Percentiles rank a stretch among this genome's conserved stretches.
phyloP scores from a whole-genome alignment of 1,284 basidiomycete genomes.

The Heterobasidion annosum region DNA sequence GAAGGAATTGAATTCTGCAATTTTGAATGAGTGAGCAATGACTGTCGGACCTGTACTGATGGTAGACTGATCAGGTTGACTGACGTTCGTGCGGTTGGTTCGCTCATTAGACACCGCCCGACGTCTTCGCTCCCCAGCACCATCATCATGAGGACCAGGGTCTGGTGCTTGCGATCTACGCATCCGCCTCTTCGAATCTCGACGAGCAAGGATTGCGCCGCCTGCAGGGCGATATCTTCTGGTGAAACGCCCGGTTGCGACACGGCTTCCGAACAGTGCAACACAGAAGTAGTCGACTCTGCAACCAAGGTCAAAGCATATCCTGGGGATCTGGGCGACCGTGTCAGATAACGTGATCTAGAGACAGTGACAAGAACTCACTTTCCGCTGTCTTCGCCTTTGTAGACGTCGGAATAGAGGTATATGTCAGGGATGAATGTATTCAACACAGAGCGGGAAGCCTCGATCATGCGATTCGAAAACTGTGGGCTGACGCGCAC shows the following conservation, averaged over 20 bases:
- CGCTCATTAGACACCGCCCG: conserved; percentile 79
- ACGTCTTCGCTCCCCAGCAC: conserved; percentile 95
- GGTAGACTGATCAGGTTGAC: conserved; percentile 22
- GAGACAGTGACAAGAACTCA: conserved; percentile 26
- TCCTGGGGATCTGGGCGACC: conserved; percentile 73
- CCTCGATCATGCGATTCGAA: conserved; percentile 95
- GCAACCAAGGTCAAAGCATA: conserved; percentile 89
- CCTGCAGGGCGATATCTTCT: conserved; percentile 84
- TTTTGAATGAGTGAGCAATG: conserved; percentile 1
- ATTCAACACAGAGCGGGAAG: conserved; percentile 86
- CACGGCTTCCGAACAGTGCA: conserved; percentile 83
- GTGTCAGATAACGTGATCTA: not conserved
- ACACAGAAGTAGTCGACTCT: conserved; percentile 85
- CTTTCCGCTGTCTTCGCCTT: conserved; percentile 96
- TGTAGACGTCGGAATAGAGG: conserved; percentile 97
- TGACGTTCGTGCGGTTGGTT: conserved; percentile 76
- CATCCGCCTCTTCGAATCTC: conserved; percentile 85
- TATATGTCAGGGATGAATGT: conserved; percentile 98
- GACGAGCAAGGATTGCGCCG: conserved; percentile 69
- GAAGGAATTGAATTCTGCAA: conserved; percentile 81
- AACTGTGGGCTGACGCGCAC: conserved; percentile 96
- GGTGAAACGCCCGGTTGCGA: conserved; percentile 77
- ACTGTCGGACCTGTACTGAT: not conserved
- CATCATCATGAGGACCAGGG: conserved; percentile 86
- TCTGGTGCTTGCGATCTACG: conserved; percentile 86